Conservation (phyloP, 2,329 filamentous ascomycete species). For the Podosphaera fusca region DNA sequence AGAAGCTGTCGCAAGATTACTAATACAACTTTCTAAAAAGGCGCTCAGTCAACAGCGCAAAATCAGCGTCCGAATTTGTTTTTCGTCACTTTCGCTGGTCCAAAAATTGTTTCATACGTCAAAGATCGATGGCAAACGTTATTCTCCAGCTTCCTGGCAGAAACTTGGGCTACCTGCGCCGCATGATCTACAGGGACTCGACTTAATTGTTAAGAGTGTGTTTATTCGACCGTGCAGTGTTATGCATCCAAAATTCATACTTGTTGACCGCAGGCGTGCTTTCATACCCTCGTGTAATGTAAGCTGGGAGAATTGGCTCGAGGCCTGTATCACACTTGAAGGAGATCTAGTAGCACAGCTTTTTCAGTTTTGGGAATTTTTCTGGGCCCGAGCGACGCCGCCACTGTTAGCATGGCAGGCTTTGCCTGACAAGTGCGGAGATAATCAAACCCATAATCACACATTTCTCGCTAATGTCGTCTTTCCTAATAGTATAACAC, state of each 20-base stretch:
- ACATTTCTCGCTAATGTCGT: neutral
- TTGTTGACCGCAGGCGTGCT: slow-evolving; percentile 43
- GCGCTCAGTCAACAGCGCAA: slow-evolving; percentile 16
- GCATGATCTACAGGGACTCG: slow-evolving; percentile 30
- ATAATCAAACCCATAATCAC: neutral
- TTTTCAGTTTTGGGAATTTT: slow-evolving; percentile 38
- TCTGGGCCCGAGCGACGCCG: slow-evolving; percentile 32
- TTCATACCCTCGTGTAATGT: slow-evolving; percentile 65
- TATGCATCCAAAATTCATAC: slow-evolving; percentile 70
- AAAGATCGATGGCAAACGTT: slow-evolving; percentile 36
- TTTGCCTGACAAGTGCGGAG: neutral
- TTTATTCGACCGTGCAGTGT: slow-evolving; percentile 65
- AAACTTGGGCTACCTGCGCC: slow-evolving; percentile 38
- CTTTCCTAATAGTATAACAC: neutral
- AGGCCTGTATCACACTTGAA: slow-evolving; percentile 45
- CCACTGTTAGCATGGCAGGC: neutral
- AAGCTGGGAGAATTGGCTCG: slow-evolving; percentile 74
- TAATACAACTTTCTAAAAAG: slow-evolving; percentile 33
- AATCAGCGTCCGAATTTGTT: slow-evolving; percentile 37
- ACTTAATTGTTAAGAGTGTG: slow-evolving; percentile 50
- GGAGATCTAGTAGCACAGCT: slow-evolving; percentile 40
- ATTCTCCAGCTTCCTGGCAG: slow-evolving; percentile 31
- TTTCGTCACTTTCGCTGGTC: slow-evolving; percentile 48
- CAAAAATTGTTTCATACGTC: slow-evolving; percentile 56
- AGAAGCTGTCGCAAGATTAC: slow-evolving; percentile 29